These are phyloP conservation scores for Apophysomyces trapeziformis DNA, from an alignment of 371 early-diverging fungal genomes.

Conservation along the genomic window DNA sequence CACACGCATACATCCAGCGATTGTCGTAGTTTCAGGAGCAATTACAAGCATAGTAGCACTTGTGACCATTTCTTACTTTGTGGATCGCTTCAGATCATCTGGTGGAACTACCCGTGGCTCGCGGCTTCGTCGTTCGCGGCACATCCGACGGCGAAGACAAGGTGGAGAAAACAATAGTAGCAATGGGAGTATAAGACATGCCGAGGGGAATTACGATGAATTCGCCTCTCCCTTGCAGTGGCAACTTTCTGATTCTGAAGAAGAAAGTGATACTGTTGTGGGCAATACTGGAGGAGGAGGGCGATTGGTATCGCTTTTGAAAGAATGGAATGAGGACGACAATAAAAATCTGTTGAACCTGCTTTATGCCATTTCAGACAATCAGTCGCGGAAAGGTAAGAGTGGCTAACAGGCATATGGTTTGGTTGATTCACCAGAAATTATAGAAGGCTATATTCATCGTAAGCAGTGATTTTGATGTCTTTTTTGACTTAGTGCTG, in stretches of 20 bases:
- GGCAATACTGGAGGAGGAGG: slow-evolving; percentile 17
- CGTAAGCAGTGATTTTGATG: slow-evolving; percentile 40
- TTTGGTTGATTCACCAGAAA: neutral
- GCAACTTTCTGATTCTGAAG: slow-evolving; percentile 32
- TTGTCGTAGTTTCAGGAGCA: slow-evolving; percentile 18
- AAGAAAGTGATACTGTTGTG: slow-evolving; percentile 22
- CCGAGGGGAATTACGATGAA: slow-evolving; percentile 9
- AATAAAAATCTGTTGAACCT: slow-evolving; percentile 72
- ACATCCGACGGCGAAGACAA: slow-evolving; percentile 37
- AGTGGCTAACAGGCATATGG: neutral
- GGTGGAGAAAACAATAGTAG: slow-evolving; percentile 15
- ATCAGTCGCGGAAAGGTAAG: slow-evolving; percentile 84
- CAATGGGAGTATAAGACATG: slow-evolving; percentile 13
- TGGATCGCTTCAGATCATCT: slow-evolving; percentile 6
- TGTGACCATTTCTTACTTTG: slow-evolving; percentile 10
- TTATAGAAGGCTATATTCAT: slow-evolving; percentile 80
- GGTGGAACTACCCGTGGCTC: slow-evolving; percentile 11
- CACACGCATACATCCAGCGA: neutral
- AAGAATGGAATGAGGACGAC: slow-evolving; percentile 57
- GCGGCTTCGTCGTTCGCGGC: slow-evolving; percentile 37
- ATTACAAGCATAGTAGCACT: slow-evolving; percentile 21
- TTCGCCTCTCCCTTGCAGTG: slow-evolving; percentile 3
- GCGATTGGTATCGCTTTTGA: slow-evolving; percentile 28
- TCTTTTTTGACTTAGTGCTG: neutral
- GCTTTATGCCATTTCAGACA: slow-evolving; percentile 87